A percentile compares a stretch with the other conserved stretches of the same genome.
These are phyloP conservation scores for Neonectria neomacrospora DNA, from an alignment of 2,329 filamentous ascomycete genomes.

Conservation along the genomic window DNA sequence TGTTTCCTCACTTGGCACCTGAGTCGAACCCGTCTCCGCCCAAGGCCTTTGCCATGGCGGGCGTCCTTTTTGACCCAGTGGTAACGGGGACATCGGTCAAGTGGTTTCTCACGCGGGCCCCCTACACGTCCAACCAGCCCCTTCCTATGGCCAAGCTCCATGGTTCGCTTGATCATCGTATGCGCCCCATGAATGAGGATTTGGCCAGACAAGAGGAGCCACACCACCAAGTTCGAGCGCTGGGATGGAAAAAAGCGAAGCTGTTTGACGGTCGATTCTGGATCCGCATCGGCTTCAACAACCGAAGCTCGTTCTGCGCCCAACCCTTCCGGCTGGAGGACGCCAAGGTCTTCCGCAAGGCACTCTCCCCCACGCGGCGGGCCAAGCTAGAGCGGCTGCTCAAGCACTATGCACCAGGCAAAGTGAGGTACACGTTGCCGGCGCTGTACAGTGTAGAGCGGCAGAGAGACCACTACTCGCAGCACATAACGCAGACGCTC, in stretches of 20 bases:
- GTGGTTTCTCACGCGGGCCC: constrained; percentile 61
- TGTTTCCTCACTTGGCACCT: constrained; percentile 59
- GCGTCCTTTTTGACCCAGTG: constrained; percentile 53
- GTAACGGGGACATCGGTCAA: constrained; percentile 33
- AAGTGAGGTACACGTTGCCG: constrained; percentile 66
- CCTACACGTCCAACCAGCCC: constrained; percentile 55
- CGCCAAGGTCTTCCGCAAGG: constrained; percentile 60
- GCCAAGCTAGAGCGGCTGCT: constrained; percentile 55
- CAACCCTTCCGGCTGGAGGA: constrained; percentile 58
- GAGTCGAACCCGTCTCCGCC: constrained; percentile 32
- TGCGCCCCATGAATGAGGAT: constrained; percentile 26
- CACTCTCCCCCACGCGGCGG: constrained; percentile 49
- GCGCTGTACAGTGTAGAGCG: constrained; percentile 61
- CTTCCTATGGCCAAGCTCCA: constrained; percentile 43
- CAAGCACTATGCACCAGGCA: constrained; percentile 63
- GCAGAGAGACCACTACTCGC: constrained; percentile 41
- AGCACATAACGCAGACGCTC: constrained; percentile 44
- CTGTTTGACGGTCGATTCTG: constrained; percentile 73
- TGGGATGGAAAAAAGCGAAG: constrained; percentile 47
- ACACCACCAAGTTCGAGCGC: constrained; percentile 42
- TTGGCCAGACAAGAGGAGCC: constrained; percentile 15
- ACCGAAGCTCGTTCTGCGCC: constrained; percentile 55
- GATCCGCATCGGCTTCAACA: constrained; percentile 60
- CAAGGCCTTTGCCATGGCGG: constrained; percentile 56
- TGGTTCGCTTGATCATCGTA: constrained; percentile 33